Conservation (phyloP, 495 filamentous ascomycete species). For the Chaetomium cochliodes region DNA sequence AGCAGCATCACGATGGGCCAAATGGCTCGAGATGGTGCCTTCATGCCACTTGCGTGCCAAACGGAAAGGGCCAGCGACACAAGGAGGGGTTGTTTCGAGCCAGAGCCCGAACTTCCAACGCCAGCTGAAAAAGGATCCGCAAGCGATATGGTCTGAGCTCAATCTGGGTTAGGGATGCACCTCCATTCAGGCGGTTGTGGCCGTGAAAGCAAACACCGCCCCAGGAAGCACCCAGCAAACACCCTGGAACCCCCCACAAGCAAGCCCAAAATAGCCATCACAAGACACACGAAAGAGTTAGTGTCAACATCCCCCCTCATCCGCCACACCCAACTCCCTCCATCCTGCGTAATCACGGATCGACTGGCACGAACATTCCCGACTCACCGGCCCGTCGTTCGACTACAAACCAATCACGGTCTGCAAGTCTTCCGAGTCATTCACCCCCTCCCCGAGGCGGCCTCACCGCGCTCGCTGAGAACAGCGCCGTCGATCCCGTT, state of each 20-base stretch:
- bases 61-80: background rate
- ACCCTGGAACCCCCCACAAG: background rate
- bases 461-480: no score
- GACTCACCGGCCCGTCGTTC: no score
- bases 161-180: background rate
- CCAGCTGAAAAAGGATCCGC: background rate
- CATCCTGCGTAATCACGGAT: constrained; percentile 3
- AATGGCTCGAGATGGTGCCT: background rate
- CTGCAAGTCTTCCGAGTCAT: no score
- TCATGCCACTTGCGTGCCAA: background rate
- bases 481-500: no score
- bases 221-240: background rate
- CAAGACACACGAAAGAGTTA: background rate
- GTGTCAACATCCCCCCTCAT: background rate
- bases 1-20: background rate
- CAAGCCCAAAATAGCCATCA: background rate
- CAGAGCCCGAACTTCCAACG: background rate
- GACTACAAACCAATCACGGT: no score
- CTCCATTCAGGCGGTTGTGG: background rate
- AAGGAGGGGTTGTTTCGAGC: background rate
- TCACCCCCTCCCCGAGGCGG: no score
- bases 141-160: background rate
- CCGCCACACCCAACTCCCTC: background rate
- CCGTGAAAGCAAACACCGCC: background rate
- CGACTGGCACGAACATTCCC: background rate